A percentile compares a stretch with the other conserved stretches of the same genome.
Conservation (phyloP, 257 asterid genomes). For the Nicotiana noctiflora region DNA sequence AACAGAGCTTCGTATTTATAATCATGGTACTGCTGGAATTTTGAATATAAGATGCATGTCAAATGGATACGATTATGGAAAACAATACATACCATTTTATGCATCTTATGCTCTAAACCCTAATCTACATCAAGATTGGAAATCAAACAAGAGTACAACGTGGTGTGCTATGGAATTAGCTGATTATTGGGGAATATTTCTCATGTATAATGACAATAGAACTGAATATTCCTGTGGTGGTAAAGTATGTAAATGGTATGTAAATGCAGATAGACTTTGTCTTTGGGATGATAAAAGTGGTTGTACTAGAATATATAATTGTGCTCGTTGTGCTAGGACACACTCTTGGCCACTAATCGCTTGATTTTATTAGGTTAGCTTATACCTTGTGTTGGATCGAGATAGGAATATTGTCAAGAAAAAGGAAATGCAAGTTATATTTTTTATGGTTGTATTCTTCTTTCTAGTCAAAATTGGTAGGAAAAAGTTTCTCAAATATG, state of each 20-base stretch:
- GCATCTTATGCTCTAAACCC: background rate
- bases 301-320: background rate
- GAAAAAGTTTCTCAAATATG: too few species aligned
- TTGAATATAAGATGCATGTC: background rate
- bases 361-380: background rate
- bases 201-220: background rate
- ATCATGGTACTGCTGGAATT: background rate
- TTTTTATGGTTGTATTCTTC: too few species aligned
- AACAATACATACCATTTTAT: background rate
- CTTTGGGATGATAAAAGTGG: background rate
- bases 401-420: background rate
- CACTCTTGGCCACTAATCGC: background rate
- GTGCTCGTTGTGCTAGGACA: background rate
- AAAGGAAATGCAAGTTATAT: background rate
- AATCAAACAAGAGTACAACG: background rate
- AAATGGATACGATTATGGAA: background rate
- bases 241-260: background rate
- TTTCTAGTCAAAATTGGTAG: too few species aligned
- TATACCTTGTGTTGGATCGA: background rate
- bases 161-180: background rate
- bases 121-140: background rate
- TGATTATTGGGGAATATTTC: background rate
- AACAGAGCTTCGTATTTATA: background rate
- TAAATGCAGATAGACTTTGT: background rate
- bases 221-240: background rate